Evolutionary conservation across 768 basidiomycete species (phyloP).

Genomic region (Tylopilus rubrobrunneus): DNA sequence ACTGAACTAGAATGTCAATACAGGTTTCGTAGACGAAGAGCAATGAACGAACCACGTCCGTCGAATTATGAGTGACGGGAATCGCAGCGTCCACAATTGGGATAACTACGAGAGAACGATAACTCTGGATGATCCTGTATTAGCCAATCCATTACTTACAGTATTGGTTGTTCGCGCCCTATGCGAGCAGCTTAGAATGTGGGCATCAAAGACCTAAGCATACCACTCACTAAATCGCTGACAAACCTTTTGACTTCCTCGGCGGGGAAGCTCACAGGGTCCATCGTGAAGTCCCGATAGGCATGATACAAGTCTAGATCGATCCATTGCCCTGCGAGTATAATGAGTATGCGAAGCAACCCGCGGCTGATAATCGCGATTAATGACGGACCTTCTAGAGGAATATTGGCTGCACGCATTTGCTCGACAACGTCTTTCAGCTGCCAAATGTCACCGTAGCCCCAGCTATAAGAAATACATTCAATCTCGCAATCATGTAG

Average conservation of each 20-base stretch:
- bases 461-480: conserved; percentile 30
- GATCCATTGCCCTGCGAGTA: conserved; percentile 60
- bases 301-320: conserved; percentile 72
- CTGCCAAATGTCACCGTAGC: conserved; percentile 47
- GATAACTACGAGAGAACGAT: conserved; percentile 40
- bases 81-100: conserved; percentile 68
- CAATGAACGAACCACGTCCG: conserved; percentile 49
- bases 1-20: conserved; percentile 35
- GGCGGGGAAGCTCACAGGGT: conserved; percentile 58
- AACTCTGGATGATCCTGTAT: not conserved
- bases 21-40: not conserved
- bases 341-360: not conserved
- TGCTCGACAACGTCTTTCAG: conserved; percentile 47
- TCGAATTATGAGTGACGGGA: conserved; percentile 50
- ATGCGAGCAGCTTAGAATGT: not conserved
- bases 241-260: conserved; percentile 52
- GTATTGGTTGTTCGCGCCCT: conserved; percentile 22
- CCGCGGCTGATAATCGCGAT: not conserved
- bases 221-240: conserved; percentile 44
- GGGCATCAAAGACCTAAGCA: not conserved
- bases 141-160: conserved; percentile 8
- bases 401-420: conserved; percentile 65
- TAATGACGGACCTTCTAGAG: conserved; percentile 53
- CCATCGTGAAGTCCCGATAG: conserved; percentile 63
- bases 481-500: not conserved